These are phyloP conservation scores for Chlamydomonas eustigma DNA, from an alignment of 139 green algal genomes.

Conservation along the genomic window DNA sequence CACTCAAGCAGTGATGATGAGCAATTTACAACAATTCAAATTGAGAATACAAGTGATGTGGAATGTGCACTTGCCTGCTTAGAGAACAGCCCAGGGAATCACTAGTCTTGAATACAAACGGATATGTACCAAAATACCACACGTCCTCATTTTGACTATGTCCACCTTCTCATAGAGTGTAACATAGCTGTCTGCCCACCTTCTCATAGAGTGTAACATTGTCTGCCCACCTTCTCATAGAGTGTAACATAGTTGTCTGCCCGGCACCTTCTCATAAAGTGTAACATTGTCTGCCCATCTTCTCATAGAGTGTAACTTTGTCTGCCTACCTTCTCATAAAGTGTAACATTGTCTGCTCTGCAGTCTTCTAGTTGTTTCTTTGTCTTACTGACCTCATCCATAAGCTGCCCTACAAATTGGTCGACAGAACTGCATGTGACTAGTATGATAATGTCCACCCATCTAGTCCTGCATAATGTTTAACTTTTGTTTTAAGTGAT, in stretches of 20 bases:
- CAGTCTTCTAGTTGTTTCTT: constrained; percentile 22
- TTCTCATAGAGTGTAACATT: constrained; percentile 50
- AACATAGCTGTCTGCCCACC: constrained; percentile 39
- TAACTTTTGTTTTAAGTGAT: no score
- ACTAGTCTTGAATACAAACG: no score
- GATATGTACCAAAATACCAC: no score
- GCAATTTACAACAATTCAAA: no score
- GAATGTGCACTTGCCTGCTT: no score
- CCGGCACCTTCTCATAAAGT: constrained; percentile 40
- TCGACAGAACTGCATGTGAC: no score
- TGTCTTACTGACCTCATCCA: constrained; percentile 18
- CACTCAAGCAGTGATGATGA: no score
- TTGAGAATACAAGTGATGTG: no score
- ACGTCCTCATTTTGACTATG: no score
- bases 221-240: constrained; percentile 48
- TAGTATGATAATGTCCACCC: no score
- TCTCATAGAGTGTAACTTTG: constrained; percentile 48
- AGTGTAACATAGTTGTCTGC: constrained; percentile 44
- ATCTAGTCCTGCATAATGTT: no score
- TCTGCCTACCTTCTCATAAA: constrained; percentile 50
- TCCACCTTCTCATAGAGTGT: constrained; percentile 43
- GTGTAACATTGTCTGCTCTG: constrained; percentile 38
- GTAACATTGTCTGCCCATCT: constrained; percentile 39
- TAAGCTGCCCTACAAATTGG: constrained; percentile 24
- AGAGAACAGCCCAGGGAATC: no score